Base-by-base conservation (phyloP, 345 rosid species). In the Pugionium dolabratum region DNA sequence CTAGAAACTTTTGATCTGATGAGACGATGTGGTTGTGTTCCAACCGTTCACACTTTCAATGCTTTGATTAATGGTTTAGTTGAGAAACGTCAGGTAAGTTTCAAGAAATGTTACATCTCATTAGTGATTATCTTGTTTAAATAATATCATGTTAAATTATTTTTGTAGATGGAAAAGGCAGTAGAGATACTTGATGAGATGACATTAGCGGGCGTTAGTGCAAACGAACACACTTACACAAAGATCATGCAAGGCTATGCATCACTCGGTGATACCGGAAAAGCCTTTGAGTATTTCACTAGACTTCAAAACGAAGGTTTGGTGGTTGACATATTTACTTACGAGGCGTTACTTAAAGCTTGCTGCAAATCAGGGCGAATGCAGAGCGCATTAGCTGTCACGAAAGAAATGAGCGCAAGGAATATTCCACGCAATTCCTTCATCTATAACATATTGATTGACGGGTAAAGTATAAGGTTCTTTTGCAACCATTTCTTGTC, bases 221-320 rank as follows among this genome's bases (percentile, higher is more conserved):
- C 97, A 37, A 86, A 90, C 55, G 88, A 88, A 64, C 95, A 94
- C 67, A 94, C 97, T 32, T 94, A 85, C 80, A 90, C 99, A 33
- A 88, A 85, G 63, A 83, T 94, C 82, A 94, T 94, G 99, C 90
- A 94, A 63, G 99, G 99, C 44, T 94, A 86, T 79, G 99, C 99
- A 73, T 83, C 96, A 4, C 49, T 88, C 1, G 97, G 97, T 42
- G 97, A 94, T 78, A 94, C 94, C 1, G 95, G 95, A 55, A 93
- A 86, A 75, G 97, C 97, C 64, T 94, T 94, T 1, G 88, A 86
- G 75, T 90, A 86, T 69, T 90, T 94, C 43, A 73, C 89, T 8
- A 94, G 82, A 63, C 79, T 90, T 69, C 88, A 89, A 79, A 78
- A 82, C 54, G 97, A 84, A 73, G 96, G 96, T 41, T 81, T 94